Conservation (phyloP, 345 rosid species). For the Bruguiera sexangula region DNA sequence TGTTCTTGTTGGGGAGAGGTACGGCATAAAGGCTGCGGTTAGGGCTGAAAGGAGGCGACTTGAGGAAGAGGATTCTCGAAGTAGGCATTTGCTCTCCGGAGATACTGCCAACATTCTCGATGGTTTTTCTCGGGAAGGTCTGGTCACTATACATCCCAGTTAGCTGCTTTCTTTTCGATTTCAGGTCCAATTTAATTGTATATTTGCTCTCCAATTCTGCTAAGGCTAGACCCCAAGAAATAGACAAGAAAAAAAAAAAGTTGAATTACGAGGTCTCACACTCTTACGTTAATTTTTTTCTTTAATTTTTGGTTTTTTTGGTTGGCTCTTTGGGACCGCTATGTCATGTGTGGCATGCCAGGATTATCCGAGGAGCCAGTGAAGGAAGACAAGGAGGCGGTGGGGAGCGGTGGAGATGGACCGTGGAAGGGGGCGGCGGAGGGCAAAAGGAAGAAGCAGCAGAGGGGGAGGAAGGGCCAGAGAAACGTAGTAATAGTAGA, state of each 20-base stretch:
- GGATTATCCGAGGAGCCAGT: constrained; percentile 86
- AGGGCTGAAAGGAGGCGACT: constrained; percentile 82
- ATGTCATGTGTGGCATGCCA: constrained; percentile 13
- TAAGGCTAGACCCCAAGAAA: not conserved
- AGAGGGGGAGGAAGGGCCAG: constrained; percentile 43
- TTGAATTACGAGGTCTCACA: no score
- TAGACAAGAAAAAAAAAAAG: no score
- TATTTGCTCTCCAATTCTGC: not conserved
- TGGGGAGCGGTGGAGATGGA: constrained; percentile 53
- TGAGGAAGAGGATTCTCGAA: constrained; percentile 59
- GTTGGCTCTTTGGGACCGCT: no score
- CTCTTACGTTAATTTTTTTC: no score
- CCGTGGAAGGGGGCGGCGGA: constrained; percentile 44
- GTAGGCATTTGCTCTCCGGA: constrained; percentile 44
- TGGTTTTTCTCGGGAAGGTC: constrained; percentile 93
- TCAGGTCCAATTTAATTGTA: no score
- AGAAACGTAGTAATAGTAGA: constrained; percentile 32
- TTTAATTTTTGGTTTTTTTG: no score
- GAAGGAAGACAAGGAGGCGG: constrained; percentile 63
- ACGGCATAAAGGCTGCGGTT: constrained; percentile 90
- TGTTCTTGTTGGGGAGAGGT: constrained; percentile 86
- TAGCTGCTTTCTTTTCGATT: no score
- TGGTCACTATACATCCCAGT: not conserved
- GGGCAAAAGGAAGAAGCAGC: constrained; percentile 31
- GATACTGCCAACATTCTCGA: constrained; percentile 57